A percentile compares a stretch with the other conserved stretches of the same genome.
Conservation (phyloP, 2,329 filamentous ascomycete genomes). For the Alternaria ethzedia region DNA sequence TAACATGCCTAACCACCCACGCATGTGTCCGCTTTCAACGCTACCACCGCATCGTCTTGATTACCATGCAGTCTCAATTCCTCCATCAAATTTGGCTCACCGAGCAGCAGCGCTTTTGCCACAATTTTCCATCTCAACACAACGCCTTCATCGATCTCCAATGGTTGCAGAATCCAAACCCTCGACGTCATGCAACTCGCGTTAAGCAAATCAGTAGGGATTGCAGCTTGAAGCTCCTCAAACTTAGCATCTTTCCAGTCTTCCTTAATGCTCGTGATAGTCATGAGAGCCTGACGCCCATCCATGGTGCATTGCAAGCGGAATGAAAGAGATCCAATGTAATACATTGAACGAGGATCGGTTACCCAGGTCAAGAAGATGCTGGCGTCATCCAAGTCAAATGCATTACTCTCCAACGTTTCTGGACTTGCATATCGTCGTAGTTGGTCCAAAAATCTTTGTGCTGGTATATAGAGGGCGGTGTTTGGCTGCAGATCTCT, state of each 20-base stretch:
- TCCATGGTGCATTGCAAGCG: constrained; percentile 6
- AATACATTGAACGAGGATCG: constrained; percentile 22
- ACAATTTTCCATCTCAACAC: constrained; percentile 14
- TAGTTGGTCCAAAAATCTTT: constrained; percentile 9
- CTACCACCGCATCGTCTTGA: constrained; percentile 3
- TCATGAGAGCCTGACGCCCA: constrained; percentile 4
- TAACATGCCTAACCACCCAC: background rate
- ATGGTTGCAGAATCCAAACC: constrained; percentile 17
- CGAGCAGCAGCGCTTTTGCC: constrained; percentile 21
- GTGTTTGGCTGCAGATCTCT: constrained; percentile 10
- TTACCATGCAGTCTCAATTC: background rate
- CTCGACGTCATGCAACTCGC: constrained; percentile 14
- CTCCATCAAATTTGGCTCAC: constrained; percentile 16
- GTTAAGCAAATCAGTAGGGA: constrained; percentile 15
- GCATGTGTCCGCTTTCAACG: background rate
- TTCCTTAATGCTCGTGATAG: constrained; percentile 5
- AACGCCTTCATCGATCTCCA: background rate
- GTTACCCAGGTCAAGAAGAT: constrained; percentile 25
- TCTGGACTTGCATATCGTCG: background rate
- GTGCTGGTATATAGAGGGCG: constrained; percentile 4
- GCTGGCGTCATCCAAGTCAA: constrained; percentile 13
- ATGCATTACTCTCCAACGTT: background rate
- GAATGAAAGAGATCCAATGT: constrained; percentile 5
- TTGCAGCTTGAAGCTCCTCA: constrained; percentile 11
- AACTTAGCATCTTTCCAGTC: constrained; percentile 3